phyloP scores from a whole-genome alignment of 768 basidiomycete species.

The Ramaria rubella region DNA sequence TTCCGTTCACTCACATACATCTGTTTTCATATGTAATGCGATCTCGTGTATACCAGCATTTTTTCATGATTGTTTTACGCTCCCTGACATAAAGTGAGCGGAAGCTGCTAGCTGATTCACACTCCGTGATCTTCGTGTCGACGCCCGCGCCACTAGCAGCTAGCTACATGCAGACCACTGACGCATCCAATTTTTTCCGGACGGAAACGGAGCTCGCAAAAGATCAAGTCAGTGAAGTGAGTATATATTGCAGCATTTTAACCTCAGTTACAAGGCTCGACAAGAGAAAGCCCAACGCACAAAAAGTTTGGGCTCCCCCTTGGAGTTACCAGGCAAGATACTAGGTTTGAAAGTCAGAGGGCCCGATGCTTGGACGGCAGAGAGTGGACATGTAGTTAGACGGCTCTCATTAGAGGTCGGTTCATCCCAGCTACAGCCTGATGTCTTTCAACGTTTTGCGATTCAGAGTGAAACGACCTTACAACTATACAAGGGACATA shows the following conservation, averaged over 20 bases:
- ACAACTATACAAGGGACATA: slow-evolving; percentile 75
- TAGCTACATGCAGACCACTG: slow-evolving; percentile 38
- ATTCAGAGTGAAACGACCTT: slow-evolving; percentile 72
- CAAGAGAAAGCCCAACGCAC: slow-evolving; percentile 64
- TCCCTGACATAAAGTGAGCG: too few relatives aligned
- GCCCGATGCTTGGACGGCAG: slow-evolving; percentile 77
- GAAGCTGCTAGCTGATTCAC: too few relatives aligned
- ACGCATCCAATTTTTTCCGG: slow-evolving; percentile 53
- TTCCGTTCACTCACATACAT: too few relatives aligned
- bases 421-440: neutral
- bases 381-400: slow-evolving; percentile 69
- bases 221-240: slow-evolving; percentile 41
- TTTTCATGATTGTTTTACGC: too few relatives aligned
- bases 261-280: slow-evolving; percentile 45
- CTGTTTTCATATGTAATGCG: too few relatives aligned
- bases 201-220: slow-evolving; percentile 64
- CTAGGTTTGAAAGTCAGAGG: slow-evolving; percentile 61
- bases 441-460: slow-evolving; percentile 8
- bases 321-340: slow-evolving; percentile 69
- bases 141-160: too few relatives aligned
- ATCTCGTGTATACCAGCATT: too few relatives aligned
- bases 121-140: too few relatives aligned
- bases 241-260: slow-evolving; percentile 8
- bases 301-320: slow-evolving; percentile 71
- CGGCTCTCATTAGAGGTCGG: slow-evolving; percentile 72